Evolutionary conservation across 169 alveolate species (phyloP), one percentile per base, ranked within the genome.

Genomic region (Miamiensis avidus): DNA sequence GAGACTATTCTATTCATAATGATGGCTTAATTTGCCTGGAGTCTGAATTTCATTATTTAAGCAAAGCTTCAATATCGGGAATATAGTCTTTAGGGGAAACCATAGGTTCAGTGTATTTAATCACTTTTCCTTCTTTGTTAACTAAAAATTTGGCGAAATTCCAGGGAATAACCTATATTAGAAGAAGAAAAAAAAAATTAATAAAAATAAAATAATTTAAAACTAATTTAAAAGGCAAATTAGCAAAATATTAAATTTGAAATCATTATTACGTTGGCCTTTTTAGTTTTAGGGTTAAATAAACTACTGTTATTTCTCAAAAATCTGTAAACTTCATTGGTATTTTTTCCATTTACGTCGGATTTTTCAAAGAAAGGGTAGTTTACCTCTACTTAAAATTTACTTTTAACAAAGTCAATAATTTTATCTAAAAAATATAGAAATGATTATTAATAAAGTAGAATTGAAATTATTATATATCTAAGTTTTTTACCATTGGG

Each of bases 111-210:
- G 30, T n/a, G 32, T 34, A 85, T 25, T 69, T 65, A 4, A 85
- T 65, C 73, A 85, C 86, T 33, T 77, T 78, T 78, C 94, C 94
- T 27, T 90, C 74, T 29, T 76, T 65, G 72, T 90, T 78, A 28
- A 93, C 88, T 33, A 93, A 78, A 76, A 93, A 93, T 83, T 93
- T 93, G 6, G 89, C 92, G 75, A 93, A 93, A 72, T 90, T 93
- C 96, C 95, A 93, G 25, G 91, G 92, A 33, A 93, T 87, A 49
- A 11, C 20, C 69, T 49, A 49, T 49, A n/a, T n/a, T n/a, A n/a
- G n/a, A n/a, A n/a, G n/a, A n/a, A n/a, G n/a, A n/a, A n/a, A n/a
- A n/a, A n/a, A n/a, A n/a, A n/a, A n/a, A n/a, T n/a, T n/a, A n/a
- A n/a, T n/a, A n/a, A n/a, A n/a, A n/a, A n/a, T n/a, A n/a, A n/a